These are phyloP conservation scores for Septoria petroselini DNA, from an alignment of 2,329 filamentous ascomycete species.

Conservation along the genomic window DNA sequence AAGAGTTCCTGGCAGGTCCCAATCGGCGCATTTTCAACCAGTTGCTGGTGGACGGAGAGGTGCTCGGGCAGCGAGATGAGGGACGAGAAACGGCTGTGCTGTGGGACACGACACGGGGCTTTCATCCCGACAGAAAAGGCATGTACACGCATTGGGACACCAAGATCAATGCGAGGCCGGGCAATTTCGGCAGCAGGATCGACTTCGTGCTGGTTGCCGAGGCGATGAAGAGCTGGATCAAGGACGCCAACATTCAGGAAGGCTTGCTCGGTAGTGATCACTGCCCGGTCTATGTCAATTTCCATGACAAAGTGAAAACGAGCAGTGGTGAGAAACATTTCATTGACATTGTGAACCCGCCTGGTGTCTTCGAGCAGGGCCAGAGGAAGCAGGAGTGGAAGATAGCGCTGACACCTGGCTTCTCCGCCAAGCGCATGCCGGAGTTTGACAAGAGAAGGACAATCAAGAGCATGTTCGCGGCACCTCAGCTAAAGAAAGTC, in stretches of 20 bases:
- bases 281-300: constrained; percentile 80
- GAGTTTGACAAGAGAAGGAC: constrained; percentile 81
- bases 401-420: constrained; percentile 63
- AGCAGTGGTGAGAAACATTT: constrained; percentile 51
- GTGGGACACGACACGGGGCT: constrained; percentile 78
- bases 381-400: constrained; percentile 64
- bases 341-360: constrained; percentile 73
- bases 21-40: constrained; percentile 80
- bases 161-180: constrained; percentile 89
- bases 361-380: constrained; percentile 67
- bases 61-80: constrained; percentile 64
- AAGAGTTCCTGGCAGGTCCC: constrained; percentile 70
- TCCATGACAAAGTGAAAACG: constrained; percentile 60
- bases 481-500: constrained; percentile 46
- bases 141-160: constrained; percentile 99
- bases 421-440: constrained; percentile 78
- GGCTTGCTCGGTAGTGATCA: constrained; percentile 93
- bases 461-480: constrained; percentile 88
- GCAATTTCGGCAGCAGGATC: constrained; percentile 88
- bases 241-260: constrained; percentile 81
- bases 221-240: constrained; percentile 76
- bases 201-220: constrained; percentile 87
- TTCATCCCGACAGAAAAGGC: constrained; percentile 72
- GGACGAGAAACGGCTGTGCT: constrained; percentile 69
- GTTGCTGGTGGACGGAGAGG: constrained; percentile 69